Evolutionary conservation across 2,329 filamentous ascomycete species (phyloP).

Genomic region (Lachnellula cervina): DNA sequence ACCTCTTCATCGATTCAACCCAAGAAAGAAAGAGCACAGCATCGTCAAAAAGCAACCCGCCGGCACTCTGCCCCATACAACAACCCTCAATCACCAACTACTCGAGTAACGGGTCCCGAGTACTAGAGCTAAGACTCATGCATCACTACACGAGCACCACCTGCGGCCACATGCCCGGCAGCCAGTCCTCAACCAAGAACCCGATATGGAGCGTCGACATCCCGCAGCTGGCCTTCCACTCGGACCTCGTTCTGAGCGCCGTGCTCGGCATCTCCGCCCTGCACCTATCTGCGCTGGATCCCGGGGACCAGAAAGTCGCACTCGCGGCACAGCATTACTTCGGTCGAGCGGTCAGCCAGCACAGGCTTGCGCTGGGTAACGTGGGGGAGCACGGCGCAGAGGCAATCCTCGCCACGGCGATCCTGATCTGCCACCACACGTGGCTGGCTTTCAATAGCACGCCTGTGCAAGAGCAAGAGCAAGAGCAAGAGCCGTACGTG

Average conservation of each 20-base stretch:
- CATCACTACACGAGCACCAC: conserved; percentile 7
- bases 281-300: conserved; percentile 9
- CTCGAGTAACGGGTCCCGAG: not conserved
- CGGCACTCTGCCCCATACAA: no score
- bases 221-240: conserved; percentile 15
- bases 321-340: conserved; percentile 12
- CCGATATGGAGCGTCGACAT: conserved; percentile 14
- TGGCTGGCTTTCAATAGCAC: conserved; percentile 12
- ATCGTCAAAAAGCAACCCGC: not conserved
- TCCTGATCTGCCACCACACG: conserved; percentile 13
- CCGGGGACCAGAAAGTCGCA: conserved; percentile 3
- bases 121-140: not conserved
- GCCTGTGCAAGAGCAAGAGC: not conserved
- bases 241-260: conserved; percentile 14
- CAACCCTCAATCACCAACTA: not conserved
- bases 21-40: not conserved
- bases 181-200: not conserved
- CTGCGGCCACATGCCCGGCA: conserved; percentile 6
- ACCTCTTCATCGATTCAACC: not conserved
- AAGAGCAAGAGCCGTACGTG: conserved; percentile 6
- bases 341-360: conserved; percentile 9
- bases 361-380: conserved; percentile 7
- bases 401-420: conserved; percentile 10
- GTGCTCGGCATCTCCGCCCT: conserved; percentile 12
- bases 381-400: conserved; percentile 3